Conservation (phyloP, 495 filamentous ascomycete species). For the Clavariopsis aquatica region DNA sequence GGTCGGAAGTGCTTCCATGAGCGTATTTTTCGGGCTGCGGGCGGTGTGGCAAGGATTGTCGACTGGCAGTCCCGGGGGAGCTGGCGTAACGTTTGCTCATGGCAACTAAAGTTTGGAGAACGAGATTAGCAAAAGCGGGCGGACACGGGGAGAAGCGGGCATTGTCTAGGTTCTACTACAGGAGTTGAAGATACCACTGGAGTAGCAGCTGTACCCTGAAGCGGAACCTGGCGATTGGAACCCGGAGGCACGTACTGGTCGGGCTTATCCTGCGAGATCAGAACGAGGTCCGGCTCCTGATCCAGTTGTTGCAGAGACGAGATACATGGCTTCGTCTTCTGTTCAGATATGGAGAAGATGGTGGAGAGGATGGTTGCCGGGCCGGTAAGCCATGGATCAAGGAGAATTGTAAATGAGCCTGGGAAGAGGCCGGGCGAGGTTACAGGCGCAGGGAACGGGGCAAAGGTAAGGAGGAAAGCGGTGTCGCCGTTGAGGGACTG, state of each 20-base stretch:
- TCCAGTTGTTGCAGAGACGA: conserved; percentile 61
- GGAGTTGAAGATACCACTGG: too few species aligned
- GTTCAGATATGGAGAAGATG: conserved; percentile 58
- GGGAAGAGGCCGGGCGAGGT: conserved; percentile 45
- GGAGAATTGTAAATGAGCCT: conserved; percentile 62
- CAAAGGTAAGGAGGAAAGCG: conserved; percentile 67
- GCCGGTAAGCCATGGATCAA: conserved; percentile 73
- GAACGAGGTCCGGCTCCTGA: conserved; percentile 61
- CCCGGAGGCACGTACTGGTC: conserved; percentile 59
- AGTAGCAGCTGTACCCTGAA: too few species aligned
- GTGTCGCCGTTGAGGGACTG: conserved; percentile 70
- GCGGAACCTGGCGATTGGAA: too few species aligned
- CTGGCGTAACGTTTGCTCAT: conserved; percentile 64
- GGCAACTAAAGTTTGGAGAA: conserved; percentile 51
- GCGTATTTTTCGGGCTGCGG: conserved; percentile 60
- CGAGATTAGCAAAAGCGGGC: too few species aligned
- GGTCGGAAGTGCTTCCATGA: conserved; percentile 67
- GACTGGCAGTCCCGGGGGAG: conserved; percentile 57
- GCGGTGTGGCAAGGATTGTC: conserved; percentile 64
- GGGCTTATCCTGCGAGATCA: conserved; percentile 69
- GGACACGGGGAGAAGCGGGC: too few species aligned
- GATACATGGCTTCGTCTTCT: conserved; percentile 51
- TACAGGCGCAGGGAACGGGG: conserved; percentile 48
- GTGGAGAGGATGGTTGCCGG: conserved; percentile 60
- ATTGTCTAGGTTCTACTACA: too few species aligned